Evolutionary conservation across 768 basidiomycete species (phyloP).

Genomic region (Boletales sp.): DNA sequence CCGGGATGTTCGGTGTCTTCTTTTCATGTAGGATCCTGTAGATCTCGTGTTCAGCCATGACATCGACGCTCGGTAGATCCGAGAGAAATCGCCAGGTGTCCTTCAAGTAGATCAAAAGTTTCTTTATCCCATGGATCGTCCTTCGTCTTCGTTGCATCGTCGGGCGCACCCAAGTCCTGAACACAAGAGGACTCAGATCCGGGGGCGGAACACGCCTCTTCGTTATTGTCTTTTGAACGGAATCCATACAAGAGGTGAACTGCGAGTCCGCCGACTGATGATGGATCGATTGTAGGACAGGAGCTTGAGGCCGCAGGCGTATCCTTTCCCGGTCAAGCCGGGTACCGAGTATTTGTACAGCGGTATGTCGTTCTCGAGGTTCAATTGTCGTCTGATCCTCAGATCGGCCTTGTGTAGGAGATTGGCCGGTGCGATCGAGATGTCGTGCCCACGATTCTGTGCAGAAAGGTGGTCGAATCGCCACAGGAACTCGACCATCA

Average conservation of each 20-base stretch:
- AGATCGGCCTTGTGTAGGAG: neutral
- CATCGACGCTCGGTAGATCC: neutral
- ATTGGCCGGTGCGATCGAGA: neutral
- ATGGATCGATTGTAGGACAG: neutral
- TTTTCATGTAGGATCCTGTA: neutral
- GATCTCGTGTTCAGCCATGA: neutral
- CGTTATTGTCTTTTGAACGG: neutral
- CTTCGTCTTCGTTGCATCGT: no score
- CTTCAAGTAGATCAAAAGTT: neutral
- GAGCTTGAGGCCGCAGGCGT: neutral
- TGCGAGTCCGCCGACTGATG: neutral
- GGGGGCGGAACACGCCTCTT: neutral
- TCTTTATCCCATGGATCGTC: neutral
- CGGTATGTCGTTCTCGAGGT: neutral
- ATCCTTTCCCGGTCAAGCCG: neutral
- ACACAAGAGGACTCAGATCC: neutral
- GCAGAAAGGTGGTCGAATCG: neutral
- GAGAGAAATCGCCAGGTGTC: neutral
- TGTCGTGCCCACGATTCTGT: neutral
- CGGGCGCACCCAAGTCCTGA: neutral
- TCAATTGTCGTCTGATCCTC: neutral
- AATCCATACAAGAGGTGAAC: neutral
- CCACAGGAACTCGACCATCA: constrained; percentile 1
- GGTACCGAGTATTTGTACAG: neutral
- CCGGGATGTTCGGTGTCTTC: neutral